Conservation (phyloP, 441 rosid species). For the Gossypium trilobum region DNA sequence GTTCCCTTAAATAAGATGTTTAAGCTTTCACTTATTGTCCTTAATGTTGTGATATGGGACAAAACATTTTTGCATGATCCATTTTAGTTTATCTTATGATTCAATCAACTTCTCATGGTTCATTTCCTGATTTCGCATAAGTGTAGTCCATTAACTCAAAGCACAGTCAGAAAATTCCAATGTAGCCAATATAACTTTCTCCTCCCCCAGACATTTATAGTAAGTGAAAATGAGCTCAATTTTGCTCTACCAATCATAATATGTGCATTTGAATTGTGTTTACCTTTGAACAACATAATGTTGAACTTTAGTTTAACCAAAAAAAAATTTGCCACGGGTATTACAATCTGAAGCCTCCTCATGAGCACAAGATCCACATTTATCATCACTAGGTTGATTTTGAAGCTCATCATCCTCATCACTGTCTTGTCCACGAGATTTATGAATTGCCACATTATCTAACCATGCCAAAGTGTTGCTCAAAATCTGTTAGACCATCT, state of each 20-base stretch:
- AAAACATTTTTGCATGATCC: not conserved
- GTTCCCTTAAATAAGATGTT: not conserved
- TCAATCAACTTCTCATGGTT: not conserved
- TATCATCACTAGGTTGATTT: no score
- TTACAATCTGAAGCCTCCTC: not conserved
- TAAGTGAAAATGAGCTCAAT: not conserved
- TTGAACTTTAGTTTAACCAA: not conserved
- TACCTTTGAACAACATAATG: not conserved
- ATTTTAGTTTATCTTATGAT: not conserved
- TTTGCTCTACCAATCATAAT: not conserved
- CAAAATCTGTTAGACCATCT: no score
- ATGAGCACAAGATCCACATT: no score
- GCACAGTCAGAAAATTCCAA: not conserved
- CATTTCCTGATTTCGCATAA: not conserved
- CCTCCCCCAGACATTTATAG: not conserved
- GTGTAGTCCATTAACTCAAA: not conserved
- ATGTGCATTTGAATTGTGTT: not conserved
- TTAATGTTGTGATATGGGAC: not conserved
- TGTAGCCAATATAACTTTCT: not conserved
- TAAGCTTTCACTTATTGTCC: not conserved
- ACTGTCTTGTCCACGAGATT: no score
- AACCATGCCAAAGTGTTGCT: no score
- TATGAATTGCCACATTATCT: no score
- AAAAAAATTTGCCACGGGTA: not conserved
- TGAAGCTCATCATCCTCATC: no score